A percentile compares a stretch with the other conserved stretches of the same genome.
phyloP scores from a whole-genome alignment of 352 stramenopile species.

The Globisporangium spinosum region DNA sequence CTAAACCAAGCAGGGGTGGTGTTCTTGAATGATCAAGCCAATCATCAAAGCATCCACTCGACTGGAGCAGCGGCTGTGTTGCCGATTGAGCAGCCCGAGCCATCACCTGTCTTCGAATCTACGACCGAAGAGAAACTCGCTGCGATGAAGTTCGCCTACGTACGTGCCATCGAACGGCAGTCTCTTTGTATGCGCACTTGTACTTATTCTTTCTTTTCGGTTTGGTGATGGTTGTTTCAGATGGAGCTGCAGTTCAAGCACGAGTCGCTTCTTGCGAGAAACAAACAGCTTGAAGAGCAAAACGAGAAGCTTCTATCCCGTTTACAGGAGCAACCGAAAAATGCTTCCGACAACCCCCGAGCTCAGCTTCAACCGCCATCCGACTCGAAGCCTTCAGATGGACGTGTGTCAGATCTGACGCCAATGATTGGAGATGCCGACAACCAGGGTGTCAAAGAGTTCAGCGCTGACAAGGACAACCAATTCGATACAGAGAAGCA shows the following conservation, averaged over 20 bases:
- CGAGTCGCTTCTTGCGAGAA: constrained; percentile 39
- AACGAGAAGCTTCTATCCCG: constrained; percentile 60
- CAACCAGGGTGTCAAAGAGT: constrained; percentile 26
- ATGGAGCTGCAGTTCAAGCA: constrained; percentile 56
- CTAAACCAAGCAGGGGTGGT: constrained; percentile 24
- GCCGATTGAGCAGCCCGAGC: constrained; percentile 13
- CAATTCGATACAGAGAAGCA: constrained; percentile 35
- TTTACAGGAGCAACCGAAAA: constrained; percentile 53
- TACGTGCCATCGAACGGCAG: constrained; percentile 8
- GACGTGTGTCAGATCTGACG: constrained; percentile 44
- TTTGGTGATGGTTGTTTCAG: constrained; percentile 14
- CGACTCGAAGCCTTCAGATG: constrained; percentile 43
- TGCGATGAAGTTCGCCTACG: constrained; percentile 42
- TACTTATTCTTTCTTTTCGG: neutral
- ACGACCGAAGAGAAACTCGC: constrained; percentile 46
- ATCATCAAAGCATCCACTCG: constrained; percentile 1
- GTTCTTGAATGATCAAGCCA: constrained; percentile 19
- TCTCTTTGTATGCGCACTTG: neutral
- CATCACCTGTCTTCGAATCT: constrained; percentile 14
- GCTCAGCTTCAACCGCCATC: constrained; percentile 65
- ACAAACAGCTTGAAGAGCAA: constrained; percentile 48
- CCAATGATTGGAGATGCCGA: constrained; percentile 41
- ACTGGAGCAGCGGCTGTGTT: constrained; percentile 20
- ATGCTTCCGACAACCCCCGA: constrained; percentile 52
- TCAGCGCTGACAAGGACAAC: constrained; percentile 37